Percentiles rank a stretch among this genome's conserved stretches.
phyloP scores from a whole-genome alignment of 257 asterid species.

The Nicotiana otophora region DNA sequence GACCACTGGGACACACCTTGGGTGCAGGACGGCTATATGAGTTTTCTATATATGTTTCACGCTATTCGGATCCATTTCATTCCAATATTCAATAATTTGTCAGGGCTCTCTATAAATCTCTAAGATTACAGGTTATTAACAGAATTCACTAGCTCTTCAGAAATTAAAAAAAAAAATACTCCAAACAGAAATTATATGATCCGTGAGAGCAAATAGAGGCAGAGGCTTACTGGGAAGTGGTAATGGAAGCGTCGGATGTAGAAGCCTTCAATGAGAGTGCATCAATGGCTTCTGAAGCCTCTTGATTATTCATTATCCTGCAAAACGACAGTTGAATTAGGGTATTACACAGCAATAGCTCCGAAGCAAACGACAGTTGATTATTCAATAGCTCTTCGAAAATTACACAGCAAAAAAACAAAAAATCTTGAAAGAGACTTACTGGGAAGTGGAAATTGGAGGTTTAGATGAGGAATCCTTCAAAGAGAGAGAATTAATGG shows the following conservation, averaged over 20 bases:
- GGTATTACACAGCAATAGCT: too few species aligned
- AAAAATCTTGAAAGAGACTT: background rate
- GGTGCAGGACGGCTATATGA: background rate
- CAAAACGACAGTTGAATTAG: background rate
- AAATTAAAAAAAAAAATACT: background rate
- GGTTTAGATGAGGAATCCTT: background rate
- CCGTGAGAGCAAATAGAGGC: background rate
- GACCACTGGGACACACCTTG: too few species aligned
- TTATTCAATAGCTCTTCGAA: too few species aligned
- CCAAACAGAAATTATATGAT: background rate
- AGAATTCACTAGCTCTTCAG: background rate
- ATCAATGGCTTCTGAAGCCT: background rate
- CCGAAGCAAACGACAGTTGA: background rate
- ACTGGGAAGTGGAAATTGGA: background rate
- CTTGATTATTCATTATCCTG: background rate
- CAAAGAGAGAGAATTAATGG: background rate
- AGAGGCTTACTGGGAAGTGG: background rate
- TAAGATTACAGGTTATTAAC: background rate
- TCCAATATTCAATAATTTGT: background rate
- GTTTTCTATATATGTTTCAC: background rate
- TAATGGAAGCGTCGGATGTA: background rate
- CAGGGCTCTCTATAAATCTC: background rate
- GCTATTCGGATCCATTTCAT: background rate
- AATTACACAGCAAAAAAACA: too few species aligned
- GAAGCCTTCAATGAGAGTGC: conserved; percentile 2